These are phyloP conservation scores for Fusarium xyrophilum DNA, from an alignment of 2,329 filamentous ascomycete genomes.

Conservation along the genomic window DNA sequence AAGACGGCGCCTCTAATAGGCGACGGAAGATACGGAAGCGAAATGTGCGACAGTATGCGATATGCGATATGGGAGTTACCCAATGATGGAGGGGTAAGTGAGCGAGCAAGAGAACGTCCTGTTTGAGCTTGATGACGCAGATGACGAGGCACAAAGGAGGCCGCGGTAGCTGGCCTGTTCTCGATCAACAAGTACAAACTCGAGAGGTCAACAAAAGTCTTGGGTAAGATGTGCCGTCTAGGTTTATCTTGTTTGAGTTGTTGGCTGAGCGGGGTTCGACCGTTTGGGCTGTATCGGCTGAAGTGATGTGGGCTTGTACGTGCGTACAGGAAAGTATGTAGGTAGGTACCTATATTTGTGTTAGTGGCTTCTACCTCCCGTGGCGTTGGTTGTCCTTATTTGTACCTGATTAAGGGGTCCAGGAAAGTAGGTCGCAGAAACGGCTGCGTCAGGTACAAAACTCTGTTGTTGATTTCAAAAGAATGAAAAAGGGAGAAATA, in stretches of 20 bases:
- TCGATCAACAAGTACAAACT: constrained; percentile 13
- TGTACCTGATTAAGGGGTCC: constrained; percentile 26
- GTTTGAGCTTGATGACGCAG: constrained; percentile 10
- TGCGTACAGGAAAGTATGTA: constrained; percentile 3
- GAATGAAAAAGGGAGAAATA: background rate
- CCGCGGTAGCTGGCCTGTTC: constrained; percentile 3
- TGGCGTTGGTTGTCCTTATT: background rate
- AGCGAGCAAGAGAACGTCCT: background rate
- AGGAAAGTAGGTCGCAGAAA: constrained; percentile 41
- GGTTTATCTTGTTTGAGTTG: constrained; percentile 19
- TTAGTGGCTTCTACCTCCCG: constrained; percentile 2
- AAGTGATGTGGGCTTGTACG: constrained; percentile 16
- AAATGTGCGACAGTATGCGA: constrained; percentile 18
- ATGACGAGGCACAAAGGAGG: constrained; percentile 1
- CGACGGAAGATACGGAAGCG: constrained; percentile 1
- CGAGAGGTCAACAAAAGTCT: background rate
- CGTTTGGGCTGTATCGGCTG: constrained; percentile 12
- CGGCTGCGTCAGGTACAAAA: constrained; percentile 40
- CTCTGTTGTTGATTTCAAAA: constrained; percentile 1
- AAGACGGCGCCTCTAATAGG: constrained; percentile 6
- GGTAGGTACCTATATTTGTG: constrained; percentile 1
- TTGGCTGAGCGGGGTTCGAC: constrained; percentile 37
- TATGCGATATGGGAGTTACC: constrained; percentile 16
- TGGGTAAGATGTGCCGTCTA: background rate
- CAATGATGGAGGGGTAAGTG: constrained; percentile 25